These are phyloP conservation scores for Petrea volubilis DNA, from an alignment of 257 asterid genomes.

Conservation along the genomic window DNA sequence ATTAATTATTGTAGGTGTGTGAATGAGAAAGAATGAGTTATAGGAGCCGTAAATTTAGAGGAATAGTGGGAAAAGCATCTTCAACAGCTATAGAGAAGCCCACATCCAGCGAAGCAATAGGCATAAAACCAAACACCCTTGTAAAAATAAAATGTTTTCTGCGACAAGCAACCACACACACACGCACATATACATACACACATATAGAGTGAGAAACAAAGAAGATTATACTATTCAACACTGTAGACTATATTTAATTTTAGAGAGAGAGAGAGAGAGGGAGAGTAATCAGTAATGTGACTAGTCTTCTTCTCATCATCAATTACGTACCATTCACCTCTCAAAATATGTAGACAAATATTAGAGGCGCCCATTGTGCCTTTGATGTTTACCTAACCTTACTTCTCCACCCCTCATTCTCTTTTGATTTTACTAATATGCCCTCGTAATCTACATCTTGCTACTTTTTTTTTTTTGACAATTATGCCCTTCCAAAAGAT, in stretches of 20 bases:
- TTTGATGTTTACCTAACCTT: slow-evolving; percentile 58
- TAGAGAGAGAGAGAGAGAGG: slow-evolving; percentile 4
- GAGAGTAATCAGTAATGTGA: slow-evolving; percentile 12
- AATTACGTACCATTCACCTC: slow-evolving; percentile 56
- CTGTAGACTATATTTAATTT: slow-evolving; percentile 12
- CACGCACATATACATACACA: background rate
- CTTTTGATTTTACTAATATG: slow-evolving; percentile 26
- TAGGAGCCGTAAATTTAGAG: slow-evolving; percentile 43
- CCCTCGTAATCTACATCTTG: slow-evolving; percentile 19
- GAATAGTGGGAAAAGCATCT: slow-evolving; percentile 63
- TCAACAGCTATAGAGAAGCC: slow-evolving; percentile 49
- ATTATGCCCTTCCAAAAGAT: slow-evolving; percentile 28
- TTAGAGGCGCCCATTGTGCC: slow-evolving; percentile 53
- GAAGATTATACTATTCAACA: background rate
- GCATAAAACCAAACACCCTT: slow-evolving; percentile 38
- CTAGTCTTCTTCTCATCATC: slow-evolving; percentile 46
- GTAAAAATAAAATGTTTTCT: slow-evolving; percentile 36
- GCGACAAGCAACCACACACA: slow-evolving; percentile 38
- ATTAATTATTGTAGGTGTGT: too few relatives aligned
- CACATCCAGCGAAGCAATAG: slow-evolving; percentile 63
- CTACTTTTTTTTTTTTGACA: slow-evolving; percentile 13
- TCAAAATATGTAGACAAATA: slow-evolving; percentile 39
- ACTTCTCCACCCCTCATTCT: slow-evolving; percentile 34
- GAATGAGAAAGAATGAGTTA: background rate
- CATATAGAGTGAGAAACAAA: background rate